Base-by-base conservation (phyloP, 805 yeast species). In the Starmera dryadoides region DNA sequence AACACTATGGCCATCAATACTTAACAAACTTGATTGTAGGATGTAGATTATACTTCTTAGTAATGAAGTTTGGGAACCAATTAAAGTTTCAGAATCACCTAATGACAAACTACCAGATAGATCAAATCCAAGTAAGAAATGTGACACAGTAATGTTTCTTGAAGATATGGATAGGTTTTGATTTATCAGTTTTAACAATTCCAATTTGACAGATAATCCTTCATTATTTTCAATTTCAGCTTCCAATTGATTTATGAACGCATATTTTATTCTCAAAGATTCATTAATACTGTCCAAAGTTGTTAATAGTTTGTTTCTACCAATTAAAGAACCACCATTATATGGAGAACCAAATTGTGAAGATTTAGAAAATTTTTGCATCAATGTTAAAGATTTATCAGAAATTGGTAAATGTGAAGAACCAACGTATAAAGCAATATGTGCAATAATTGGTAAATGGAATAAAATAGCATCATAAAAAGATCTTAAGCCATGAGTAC, bases 261-360 rank as follows among this genome's bases (percentile, higher is more conserved):
- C 77, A 48, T 74, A 75, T 43, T 83, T 75, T 30, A 91, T 83
- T 46, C 89, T 71, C 2, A 72, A 64, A 0, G 95, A 77, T 48
- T 89, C 96, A 47, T 86, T 86, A 25, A 84, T 75, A 14, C 88
- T 81, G 49, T 81, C 83, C 38, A 84, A 70, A 30, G 85, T 69
- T 0, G 86, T 78, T 35, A 89, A 58, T 12, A 91, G 60, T 46
- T 88, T 75, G 44, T 79, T 80, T 38, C 69, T 75, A 9, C 69
- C 69, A 15, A 66, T 60, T 28, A 75, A 55, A 10, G 68, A 53
- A 15, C 58, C 50, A 15, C 58, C 54, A 12, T 50, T 55, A 26
- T 51, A 47, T 19, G 53, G 39, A 22, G 60, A 47, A 41, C 53
- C 59, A 50, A 81, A 80, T 34, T 69, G 68, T 11, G 73, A 59